Evolutionary conservation across 331 rosid genomes (phyloP).

Genomic region (Acacia concinna): DNA sequence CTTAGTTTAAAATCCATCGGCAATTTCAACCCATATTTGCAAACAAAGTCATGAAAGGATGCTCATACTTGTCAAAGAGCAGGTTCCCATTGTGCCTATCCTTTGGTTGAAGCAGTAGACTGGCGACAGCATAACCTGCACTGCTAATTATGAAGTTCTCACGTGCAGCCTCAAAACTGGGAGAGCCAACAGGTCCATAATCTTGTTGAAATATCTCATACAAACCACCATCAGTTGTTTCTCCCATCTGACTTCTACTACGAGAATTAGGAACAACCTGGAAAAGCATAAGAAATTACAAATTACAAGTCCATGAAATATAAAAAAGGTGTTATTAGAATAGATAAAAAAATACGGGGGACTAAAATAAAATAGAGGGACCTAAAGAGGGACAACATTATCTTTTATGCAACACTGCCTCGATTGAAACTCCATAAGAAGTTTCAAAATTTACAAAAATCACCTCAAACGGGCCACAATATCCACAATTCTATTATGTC

Average conservation of each 20-base stretch:
- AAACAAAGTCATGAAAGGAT: conserved; percentile 2
- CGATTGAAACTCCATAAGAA: no score
- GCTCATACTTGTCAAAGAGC: conserved; percentile 74
- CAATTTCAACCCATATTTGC: conserved; percentile 18
- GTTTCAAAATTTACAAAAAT: no score
- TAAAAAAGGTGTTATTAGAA: neutral
- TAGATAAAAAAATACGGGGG: neutral
- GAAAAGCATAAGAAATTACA: conserved; percentile 23
- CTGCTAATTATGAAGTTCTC: conserved; percentile 72
- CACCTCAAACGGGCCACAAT: no score
- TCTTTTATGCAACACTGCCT: no score
- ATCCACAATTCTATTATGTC: no score
- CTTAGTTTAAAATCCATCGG: conserved; percentile 19
- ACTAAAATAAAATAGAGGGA: neutral
- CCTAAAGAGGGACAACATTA: no score
- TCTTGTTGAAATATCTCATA: conserved; percentile 45
- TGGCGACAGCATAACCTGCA: conserved; percentile 98
- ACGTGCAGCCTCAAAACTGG: conserved; percentile 55
- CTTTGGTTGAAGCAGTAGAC: conserved; percentile 98
- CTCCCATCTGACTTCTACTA: conserved; percentile 90
- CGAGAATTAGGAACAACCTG: conserved; percentile 96
- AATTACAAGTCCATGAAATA: conserved; percentile 24
- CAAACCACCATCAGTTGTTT: conserved; percentile 97
- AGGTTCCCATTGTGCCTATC: conserved; percentile 98
- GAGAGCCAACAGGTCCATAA: conserved; percentile 19